These are phyloP conservation scores for Rhodotorula sp. DNA, from an alignment of 1,284 basidiomycete genomes.

Conservation along the genomic window DNA sequence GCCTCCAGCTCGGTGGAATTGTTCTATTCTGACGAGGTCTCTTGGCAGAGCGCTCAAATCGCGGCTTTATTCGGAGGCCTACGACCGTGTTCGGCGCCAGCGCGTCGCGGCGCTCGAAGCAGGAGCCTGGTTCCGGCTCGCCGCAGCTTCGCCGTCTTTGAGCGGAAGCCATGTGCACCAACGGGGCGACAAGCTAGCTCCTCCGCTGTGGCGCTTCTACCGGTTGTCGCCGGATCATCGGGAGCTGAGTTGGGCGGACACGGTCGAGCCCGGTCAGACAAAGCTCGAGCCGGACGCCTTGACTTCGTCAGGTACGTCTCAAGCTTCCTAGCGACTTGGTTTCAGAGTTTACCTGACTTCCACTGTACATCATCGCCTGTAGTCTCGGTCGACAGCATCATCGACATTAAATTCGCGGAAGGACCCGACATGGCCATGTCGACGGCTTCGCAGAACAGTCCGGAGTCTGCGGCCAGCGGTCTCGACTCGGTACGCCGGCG, in stretches of 20 bases:
- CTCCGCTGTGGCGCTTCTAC: slow-evolving; percentile 49
- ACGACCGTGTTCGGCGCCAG: slow-evolving; percentile 88
- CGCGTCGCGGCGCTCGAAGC: slow-evolving; percentile 81
- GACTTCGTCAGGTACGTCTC: slow-evolving; percentile 64
- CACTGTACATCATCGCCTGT: neutral
- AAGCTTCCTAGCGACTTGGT: neutral
- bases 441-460: neutral
- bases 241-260: slow-evolving; percentile 79
- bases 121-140: slow-evolving; percentile 87
- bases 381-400: neutral
- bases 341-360: slow-evolving; percentile 63
- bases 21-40: neutral
- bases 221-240: slow-evolving; percentile 59
- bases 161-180: slow-evolving; percentile 21
- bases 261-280: slow-evolving; percentile 69
- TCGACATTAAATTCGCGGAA: neutral
- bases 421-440: neutral
- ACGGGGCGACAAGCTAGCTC: slow-evolving; percentile 2
- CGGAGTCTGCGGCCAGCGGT: neutral
- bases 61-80: slow-evolving; percentile 85
- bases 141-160: slow-evolving; percentile 49
- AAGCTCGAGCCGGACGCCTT: slow-evolving; percentile 79
- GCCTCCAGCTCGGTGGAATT: too few species aligned
- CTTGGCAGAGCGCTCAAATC: neutral
- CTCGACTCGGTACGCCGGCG: neutral